Conservation (phyloP, 1,284 basidiomycete species). For the Singerocomus rubriflavus region DNA sequence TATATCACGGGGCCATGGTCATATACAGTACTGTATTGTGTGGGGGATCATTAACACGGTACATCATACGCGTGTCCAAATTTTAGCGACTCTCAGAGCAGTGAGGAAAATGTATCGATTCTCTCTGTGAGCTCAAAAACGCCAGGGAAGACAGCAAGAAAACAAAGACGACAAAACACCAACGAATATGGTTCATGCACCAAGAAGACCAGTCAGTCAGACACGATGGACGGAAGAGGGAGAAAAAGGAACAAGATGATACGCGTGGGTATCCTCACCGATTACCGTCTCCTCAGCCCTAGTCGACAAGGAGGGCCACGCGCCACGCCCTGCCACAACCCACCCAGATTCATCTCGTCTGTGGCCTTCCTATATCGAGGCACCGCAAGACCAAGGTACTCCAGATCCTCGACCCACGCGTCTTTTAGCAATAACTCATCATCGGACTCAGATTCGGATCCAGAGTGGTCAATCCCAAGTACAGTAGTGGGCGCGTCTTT, state of each 20-base stretch:
- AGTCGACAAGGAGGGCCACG: slow-evolving; percentile 8
- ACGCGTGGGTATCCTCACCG: not conserved
- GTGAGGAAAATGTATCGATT: not conserved
- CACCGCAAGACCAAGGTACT: slow-evolving; percentile 39
- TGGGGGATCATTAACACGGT: too few species aligned
- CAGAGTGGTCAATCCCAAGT: slow-evolving; percentile 2
- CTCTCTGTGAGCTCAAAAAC: not conserved
- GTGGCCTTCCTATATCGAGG: not conserved
- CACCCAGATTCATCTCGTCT: slow-evolving; percentile 29
- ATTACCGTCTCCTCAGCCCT: slow-evolving; percentile 14
- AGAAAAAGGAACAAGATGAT: not conserved
- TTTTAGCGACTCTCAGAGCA: too few species aligned
- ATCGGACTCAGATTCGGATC: slow-evolving; percentile 21
- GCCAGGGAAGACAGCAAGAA: not conserved
- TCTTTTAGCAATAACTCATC: slow-evolving; percentile 27
- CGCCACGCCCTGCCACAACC: slow-evolving; percentile 8
- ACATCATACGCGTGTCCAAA: too few species aligned
- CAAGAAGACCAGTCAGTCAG: slow-evolving; percentile 1
- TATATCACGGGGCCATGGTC: not conserved
- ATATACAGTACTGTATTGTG: not conserved
- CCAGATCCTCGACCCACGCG: slow-evolving; percentile 38
- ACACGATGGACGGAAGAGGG: not conserved
- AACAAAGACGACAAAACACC: not conserved
- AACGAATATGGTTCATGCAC: slow-evolving; percentile 4
- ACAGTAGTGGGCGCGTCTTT: not conserved